These are phyloP conservation scores for Calocybe cyanea DNA, from an alignment of 768 basidiomycete species.

Conservation along the genomic window DNA sequence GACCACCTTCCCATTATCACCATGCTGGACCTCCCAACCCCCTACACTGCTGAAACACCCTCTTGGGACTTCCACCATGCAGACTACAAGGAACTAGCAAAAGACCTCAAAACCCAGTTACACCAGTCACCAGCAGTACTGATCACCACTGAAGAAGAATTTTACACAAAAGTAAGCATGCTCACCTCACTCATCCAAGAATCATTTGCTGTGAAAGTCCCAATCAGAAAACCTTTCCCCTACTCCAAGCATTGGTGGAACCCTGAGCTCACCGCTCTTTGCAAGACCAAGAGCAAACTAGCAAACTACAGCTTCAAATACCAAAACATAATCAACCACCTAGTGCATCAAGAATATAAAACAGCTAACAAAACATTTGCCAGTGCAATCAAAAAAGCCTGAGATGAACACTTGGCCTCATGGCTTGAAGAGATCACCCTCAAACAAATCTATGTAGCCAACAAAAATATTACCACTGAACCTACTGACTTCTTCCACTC, in stretches of 20 bases:
- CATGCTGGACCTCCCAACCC: slow-evolving; percentile 14
- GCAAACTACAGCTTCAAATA: neutral
- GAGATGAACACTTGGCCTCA: neutral
- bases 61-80: slow-evolving; percentile 17
- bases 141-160: neutral
- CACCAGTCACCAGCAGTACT: neutral
- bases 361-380: neutral
- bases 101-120: slow-evolving; percentile 6
- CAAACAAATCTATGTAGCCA: neutral
- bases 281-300: neutral
- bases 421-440: slow-evolving; percentile 4
- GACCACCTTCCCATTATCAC: slow-evolving; percentile 33
- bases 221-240: slow-evolving; percentile 10
- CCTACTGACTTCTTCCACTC: slow-evolving; percentile 1
- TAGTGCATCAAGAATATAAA: neutral
- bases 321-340: neutral
- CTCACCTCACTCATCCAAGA: slow-evolving; percentile 9
- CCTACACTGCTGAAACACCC: neutral
- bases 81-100: slow-evolving; percentile 20
- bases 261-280: slow-evolving; percentile 5
- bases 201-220: neutral
- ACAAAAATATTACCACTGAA: slow-evolving; percentile 2
- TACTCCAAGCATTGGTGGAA: slow-evolving; percentile 22
- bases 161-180: neutral
- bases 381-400: neutral